Percentiles rank a stretch among this genome's conserved stretches.
Evolutionary conservation across 2,329 filamentous ascomycete genomes (phyloP).

Genomic region (Amauroascus verrucosus): DNA sequence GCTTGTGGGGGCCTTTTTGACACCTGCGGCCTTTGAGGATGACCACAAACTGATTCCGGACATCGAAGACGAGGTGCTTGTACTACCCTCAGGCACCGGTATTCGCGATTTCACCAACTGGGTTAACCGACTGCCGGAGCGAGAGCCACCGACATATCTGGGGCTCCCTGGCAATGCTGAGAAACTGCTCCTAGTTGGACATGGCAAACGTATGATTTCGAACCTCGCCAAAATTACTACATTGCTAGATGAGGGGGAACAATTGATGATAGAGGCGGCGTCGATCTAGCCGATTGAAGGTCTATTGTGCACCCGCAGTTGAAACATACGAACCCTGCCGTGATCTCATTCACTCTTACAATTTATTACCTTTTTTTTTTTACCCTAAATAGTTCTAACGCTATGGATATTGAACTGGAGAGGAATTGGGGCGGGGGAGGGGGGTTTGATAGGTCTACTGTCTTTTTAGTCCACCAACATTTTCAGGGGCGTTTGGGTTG

Average conservation of each 20-base stretch:
- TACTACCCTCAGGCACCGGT: slow-evolving; percentile 68
- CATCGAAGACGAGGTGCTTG: slow-evolving; percentile 50
- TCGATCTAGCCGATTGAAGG: slow-evolving; percentile 10
- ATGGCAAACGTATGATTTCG: slow-evolving; percentile 72
- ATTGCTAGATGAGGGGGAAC: slow-evolving; percentile 86
- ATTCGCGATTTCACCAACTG: slow-evolving; percentile 80
- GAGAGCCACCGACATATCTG: slow-evolving; percentile 90
- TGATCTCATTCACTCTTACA: no score
- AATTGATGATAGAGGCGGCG: slow-evolving; percentile 61
- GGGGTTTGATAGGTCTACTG: background rate
- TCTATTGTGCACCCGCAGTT: background rate
- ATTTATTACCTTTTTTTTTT: slow-evolving; percentile 1
- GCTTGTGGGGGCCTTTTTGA: slow-evolving; percentile 70
- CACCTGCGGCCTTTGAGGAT: slow-evolving; percentile 80
- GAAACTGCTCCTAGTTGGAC: slow-evolving; percentile 81
- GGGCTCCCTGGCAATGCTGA: slow-evolving; percentile 92
- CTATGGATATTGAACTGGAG: background rate
- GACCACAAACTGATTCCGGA: slow-evolving; percentile 78
- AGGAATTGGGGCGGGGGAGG: background rate
- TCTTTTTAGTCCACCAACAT: background rate
- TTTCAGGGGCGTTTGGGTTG: slow-evolving; percentile 4
- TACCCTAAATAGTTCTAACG: background rate
- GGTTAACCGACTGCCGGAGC: slow-evolving; percentile 85
- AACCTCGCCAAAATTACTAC: slow-evolving; percentile 78
- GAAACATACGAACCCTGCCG: background rate